Base-by-base conservation (phyloP, 139 green algal species). In the Coelastrella sp. region DNA sequence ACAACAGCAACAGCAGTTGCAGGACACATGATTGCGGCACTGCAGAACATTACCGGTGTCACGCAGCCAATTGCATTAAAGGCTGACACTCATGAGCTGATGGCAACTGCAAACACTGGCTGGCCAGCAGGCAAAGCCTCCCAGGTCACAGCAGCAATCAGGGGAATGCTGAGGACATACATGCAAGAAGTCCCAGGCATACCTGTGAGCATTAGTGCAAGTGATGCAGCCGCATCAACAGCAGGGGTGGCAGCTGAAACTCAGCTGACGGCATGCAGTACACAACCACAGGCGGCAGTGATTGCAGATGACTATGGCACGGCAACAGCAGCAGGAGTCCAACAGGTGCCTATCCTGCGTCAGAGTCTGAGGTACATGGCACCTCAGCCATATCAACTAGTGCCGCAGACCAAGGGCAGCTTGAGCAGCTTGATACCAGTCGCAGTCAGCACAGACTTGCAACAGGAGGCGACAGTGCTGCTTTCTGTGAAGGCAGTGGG, bases 401-500 rank as follows among this genome's bases (percentile, higher is more conserved):
- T 94, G 54, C 92, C 94, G 16, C 32, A 85, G 47, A 92, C 94
- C 7, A 87, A 93, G 4, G 94, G 94, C 6, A 82, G 90, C 4
- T 92, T 96, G 13, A 89, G 47, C 71, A 94, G 80, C 88, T 89
- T 96, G 61, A 76, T 93, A 73, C 92, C 94, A 5, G 57, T 64
- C n/a, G 75, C 87, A 23, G 59, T 95, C 83, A 16, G 19, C 6
- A 58, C 54, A 0, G 86, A 96, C 23, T 78, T 64, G 81, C 76
- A 11, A 54, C 23, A 65, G 58, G 20, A 66, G 14, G 91, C 78
- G 47, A 92, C 81, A 6, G 89, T 94, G 79, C 58, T 95, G 65
- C 57, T 96, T 68, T 74, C 80, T 14, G 94, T 96, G 23, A 88
- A 91, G 59, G 94, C 95, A 0, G 95, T 97, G 16, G 95, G 95